These are phyloP conservation scores for Vigna mungo DNA, from an alignment of 306 rosid species.

Conservation along the genomic window DNA sequence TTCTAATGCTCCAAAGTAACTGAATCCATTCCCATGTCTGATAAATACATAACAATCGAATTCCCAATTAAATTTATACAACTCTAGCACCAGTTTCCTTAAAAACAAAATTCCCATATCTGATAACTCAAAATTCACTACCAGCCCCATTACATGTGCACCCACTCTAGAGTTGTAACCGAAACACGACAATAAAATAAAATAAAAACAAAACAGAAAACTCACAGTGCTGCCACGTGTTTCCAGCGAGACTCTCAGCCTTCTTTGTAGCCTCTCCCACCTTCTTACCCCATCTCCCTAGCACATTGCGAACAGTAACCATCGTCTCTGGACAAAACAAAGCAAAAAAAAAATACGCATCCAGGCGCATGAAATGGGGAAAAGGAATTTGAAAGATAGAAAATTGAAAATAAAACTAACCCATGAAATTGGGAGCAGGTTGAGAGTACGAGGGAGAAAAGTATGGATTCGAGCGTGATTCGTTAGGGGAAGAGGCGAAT, in stretches of 20 bases:
- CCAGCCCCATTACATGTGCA: background rate
- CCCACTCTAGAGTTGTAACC: background rate
- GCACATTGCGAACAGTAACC: conserved; percentile 66
- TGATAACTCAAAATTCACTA: background rate
- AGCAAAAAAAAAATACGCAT: background rate
- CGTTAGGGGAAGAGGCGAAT: conserved; percentile 51
- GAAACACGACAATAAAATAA: background rate
- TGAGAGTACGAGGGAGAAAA: conserved; percentile 26
- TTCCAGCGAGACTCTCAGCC: conserved; percentile 92
- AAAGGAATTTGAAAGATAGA: background rate
- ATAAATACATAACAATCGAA: conserved; percentile 14
- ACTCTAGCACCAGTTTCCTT: background rate
- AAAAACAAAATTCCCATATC: background rate
- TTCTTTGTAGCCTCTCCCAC: conserved; percentile 79
- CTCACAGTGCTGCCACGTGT: conserved; percentile 96
- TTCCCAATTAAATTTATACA: background rate
- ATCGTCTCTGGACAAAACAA: conserved; percentile 65
- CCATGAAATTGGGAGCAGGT: conserved; percentile 59
- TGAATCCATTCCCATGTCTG: background rate
- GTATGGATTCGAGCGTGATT: conserved; percentile 41
- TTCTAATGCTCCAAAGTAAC: no score
- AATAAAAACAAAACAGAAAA: conserved; percentile 13
- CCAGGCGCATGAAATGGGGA: background rate
- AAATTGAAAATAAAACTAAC: conserved; percentile 45
- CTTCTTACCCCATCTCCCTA: conserved; percentile 81